Conservation (phyloP, 352 stramenopile species). For the Thalassiosira hispida region DNA sequence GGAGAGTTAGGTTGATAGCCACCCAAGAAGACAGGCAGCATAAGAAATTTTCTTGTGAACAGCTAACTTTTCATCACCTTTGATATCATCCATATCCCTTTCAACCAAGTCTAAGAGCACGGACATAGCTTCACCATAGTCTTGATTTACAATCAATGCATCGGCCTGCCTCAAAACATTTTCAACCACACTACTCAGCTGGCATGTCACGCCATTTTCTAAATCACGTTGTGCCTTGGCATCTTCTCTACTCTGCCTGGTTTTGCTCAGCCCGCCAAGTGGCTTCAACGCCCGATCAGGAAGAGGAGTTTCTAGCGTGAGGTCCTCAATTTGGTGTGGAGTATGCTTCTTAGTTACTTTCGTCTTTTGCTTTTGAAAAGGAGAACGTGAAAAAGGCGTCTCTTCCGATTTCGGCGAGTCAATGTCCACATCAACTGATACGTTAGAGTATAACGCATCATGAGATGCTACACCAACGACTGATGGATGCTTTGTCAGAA, state of each 20-base stretch:
- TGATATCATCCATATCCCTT: slow-evolving; percentile 20
- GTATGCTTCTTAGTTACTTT: neutral
- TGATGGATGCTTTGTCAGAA: slow-evolving; percentile 50
- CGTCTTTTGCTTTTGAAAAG: slow-evolving; percentile 24
- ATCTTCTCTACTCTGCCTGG: slow-evolving; percentile 25
- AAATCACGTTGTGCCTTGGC: slow-evolving; percentile 12
- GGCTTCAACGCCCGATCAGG: slow-evolving; percentile 19
- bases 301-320: slow-evolving; percentile 29
- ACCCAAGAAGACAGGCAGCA: slow-evolving; percentile 34
- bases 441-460: slow-evolving; percentile 68
- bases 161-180: slow-evolving; percentile 26
- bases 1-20: too few species aligned
- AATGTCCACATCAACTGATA: slow-evolving; percentile 22
- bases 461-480: slow-evolving; percentile 77
- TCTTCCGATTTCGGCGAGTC: slow-evolving; percentile 14
- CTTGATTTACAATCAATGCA: slow-evolving; percentile 13
- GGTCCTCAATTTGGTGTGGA: slow-evolving; percentile 28
- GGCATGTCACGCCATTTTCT: neutral
- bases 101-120: slow-evolving; percentile 56
- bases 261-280: slow-evolving; percentile 27
- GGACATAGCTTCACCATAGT: slow-evolving; percentile 40
- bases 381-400: slow-evolving; percentile 44
- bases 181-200: neutral
- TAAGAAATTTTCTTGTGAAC: slow-evolving; percentile 50
- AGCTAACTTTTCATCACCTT: slow-evolving; percentile 41